Conservation (phyloP, 495 filamentous ascomycete genomes). For the Pseudomonodictys pantanalensis region DNA sequence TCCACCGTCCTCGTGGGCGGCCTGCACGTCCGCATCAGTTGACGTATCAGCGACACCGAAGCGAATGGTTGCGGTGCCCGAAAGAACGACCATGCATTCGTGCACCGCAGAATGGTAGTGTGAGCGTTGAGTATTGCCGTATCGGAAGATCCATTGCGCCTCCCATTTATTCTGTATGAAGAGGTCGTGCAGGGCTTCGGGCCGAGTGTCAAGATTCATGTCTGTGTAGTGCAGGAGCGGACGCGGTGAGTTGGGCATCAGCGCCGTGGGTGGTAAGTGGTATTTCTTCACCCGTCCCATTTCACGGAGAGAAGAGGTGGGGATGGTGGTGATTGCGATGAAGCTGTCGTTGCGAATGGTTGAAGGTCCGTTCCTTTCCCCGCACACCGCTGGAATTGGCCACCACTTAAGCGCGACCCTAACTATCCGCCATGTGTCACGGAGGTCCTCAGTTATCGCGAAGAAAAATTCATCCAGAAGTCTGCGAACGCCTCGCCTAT, state of each 20-base stretch:
- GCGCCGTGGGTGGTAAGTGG: constrained; percentile 32
- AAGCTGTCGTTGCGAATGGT: no score
- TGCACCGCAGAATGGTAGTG: constrained; percentile 45
- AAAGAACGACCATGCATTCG: constrained; percentile 45
- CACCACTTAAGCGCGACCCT: no score
- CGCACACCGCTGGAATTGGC: no score
- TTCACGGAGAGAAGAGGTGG: no score
- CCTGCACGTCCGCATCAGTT: constrained; percentile 32
- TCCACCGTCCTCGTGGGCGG: constrained; percentile 32
- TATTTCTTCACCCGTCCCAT: constrained; percentile 33
- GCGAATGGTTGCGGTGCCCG: constrained; percentile 40
- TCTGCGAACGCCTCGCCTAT: no score
- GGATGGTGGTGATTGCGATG: no score
- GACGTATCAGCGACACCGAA: constrained; percentile 43
- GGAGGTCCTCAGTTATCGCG: no score
- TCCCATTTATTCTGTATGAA: constrained; percentile 42
- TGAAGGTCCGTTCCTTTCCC: no score
- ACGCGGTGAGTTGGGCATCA: constrained; percentile 42
- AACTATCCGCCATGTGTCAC: no score
- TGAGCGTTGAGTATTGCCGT: constrained; percentile 40
- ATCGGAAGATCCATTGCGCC: constrained; percentile 41
- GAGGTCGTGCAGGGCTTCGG: constrained; percentile 33
- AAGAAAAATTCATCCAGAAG: no score
- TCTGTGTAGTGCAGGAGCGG: constrained; percentile 40
- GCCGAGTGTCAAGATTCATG: constrained; percentile 15